Percentiles rank a stretch among this genome's conserved stretches.
Evolutionary conservation across 495 filamentous ascomycete genomes (phyloP).

Genomic region (Halenospora varia): DNA sequence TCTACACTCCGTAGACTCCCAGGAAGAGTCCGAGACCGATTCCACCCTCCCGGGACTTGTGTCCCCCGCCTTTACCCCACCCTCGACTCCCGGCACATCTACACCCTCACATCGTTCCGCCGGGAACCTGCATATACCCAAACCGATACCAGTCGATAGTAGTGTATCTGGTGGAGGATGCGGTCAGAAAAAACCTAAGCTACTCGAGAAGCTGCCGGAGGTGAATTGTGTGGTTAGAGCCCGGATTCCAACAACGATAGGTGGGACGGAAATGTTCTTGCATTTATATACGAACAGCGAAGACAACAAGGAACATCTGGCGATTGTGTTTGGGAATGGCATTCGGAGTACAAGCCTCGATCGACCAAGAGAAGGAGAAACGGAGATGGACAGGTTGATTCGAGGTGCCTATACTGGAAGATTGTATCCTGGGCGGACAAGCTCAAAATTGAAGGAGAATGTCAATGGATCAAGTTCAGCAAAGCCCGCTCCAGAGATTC

Average conservation of each 20-base stretch:
- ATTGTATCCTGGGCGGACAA: slow-evolving; percentile 79
- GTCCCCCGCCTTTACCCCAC: slow-evolving; percentile 76
- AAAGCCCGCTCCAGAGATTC: neutral
- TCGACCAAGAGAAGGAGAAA: slow-evolving; percentile 77
- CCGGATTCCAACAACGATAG: slow-evolving; percentile 74
- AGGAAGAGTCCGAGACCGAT: slow-evolving; percentile 27
- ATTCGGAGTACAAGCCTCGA: slow-evolving; percentile 83
- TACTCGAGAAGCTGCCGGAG: slow-evolving; percentile 64
- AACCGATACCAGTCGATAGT: slow-evolving; percentile 52
- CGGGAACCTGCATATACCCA: slow-evolving; percentile 33
- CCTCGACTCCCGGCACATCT: slow-evolving; percentile 65
- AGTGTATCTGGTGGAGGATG: slow-evolving; percentile 43
- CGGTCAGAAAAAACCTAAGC: slow-evolving; percentile 55
- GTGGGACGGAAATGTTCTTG: slow-evolving; percentile 83
- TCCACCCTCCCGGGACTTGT: slow-evolving; percentile 52
- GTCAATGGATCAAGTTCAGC: neutral
- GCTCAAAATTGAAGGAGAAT: slow-evolving; percentile 43
- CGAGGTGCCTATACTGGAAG: slow-evolving; percentile 87
- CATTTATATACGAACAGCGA: slow-evolving; percentile 91
- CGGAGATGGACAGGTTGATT: slow-evolving; percentile 94
- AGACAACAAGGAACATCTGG: slow-evolving; percentile 93
- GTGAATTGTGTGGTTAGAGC: slow-evolving; percentile 82
- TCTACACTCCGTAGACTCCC: slow-evolving; percentile 8
- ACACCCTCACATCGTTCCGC: slow-evolving; percentile 35
- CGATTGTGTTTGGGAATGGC: slow-evolving; percentile 89